A percentile compares a stretch with the other conserved stretches of the same genome.
These are phyloP conservation scores for Phaffia rhodozyma DNA, from an alignment of 1,284 basidiomycete genomes.

Conservation along the genomic window DNA sequence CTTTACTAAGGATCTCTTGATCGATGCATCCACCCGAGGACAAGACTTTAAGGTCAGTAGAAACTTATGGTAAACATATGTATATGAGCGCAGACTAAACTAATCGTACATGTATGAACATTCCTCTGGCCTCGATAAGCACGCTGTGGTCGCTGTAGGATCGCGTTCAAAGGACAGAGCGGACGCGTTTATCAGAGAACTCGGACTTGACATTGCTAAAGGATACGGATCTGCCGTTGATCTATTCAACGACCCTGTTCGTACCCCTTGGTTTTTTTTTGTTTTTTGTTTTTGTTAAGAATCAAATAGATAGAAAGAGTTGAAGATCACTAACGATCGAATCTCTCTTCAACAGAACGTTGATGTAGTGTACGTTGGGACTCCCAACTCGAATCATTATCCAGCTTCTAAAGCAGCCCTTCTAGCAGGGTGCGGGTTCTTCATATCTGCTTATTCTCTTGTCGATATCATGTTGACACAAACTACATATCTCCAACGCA, in stretches of 20 bases:
- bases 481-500: constrained; percentile 62
- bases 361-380: constrained; percentile 50
- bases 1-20: constrained; percentile 18
- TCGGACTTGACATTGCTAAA: constrained; percentile 23
- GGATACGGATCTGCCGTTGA: constrained; percentile 66
- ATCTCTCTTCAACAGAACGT: constrained; percentile 45
- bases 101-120: constrained; percentile 43
- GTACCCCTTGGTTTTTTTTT: not conserved
- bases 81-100: not conserved
- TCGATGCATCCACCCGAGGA: constrained; percentile 17
- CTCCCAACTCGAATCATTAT: constrained; percentile 14
- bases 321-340: not conserved
- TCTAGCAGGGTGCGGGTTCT: not conserved
- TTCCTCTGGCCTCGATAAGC: constrained; percentile 47
- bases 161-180: constrained; percentile 53
- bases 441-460: constrained; percentile 17
- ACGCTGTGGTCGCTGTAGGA: constrained; percentile 66
- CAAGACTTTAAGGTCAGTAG: constrained; percentile 5
- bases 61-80: constrained; percentile 26
- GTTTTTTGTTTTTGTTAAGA: not conserved
- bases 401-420: not conserved
- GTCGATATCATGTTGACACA: constrained; percentile 73
- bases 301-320: not conserved
- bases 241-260: constrained; percentile 56
- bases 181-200: constrained; percentile 28